Conservation (phyloP, 306 rosid species). For the Geum urbanum region DNA sequence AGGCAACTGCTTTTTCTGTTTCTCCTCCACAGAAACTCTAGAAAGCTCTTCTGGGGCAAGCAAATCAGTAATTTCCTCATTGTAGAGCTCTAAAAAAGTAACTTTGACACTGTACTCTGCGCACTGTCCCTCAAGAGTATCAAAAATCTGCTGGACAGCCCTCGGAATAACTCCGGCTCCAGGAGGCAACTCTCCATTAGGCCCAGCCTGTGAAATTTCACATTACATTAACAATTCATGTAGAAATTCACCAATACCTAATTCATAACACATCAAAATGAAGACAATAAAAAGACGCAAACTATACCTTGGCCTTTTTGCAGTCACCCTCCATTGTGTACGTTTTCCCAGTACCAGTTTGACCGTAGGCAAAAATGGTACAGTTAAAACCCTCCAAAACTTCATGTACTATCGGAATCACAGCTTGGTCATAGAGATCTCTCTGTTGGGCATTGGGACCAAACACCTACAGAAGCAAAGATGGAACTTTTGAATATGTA, state of each 20-base stretch:
- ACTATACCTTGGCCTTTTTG: slow-evolving; percentile 73
- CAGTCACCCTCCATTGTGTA: slow-evolving; percentile 97
- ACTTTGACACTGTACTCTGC: slow-evolving; percentile 94
- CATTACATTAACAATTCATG: slow-evolving; percentile 1
- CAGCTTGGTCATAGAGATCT: slow-evolving; percentile 85
- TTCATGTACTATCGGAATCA: slow-evolving; percentile 79
- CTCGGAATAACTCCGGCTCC: slow-evolving; percentile 94
- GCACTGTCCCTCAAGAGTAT: slow-evolving; percentile 83
- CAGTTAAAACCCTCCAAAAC: slow-evolving; percentile 90
- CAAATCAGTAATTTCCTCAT: slow-evolving; percentile 88
- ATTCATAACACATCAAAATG: background rate
- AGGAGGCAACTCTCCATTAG: slow-evolving; percentile 78
- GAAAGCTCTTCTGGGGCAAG: slow-evolving; percentile 91
- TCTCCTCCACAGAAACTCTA: slow-evolving; percentile 65
- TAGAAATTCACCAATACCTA: background rate
- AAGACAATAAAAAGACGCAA: background rate
- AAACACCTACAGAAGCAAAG: slow-evolving; percentile 51
- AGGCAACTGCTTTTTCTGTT: slow-evolving; percentile 85
- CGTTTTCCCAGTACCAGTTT: slow-evolving; percentile 92
- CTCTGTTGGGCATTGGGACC: slow-evolving; percentile 83
- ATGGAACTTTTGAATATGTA: background rate
- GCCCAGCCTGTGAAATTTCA: slow-evolving; percentile 55
- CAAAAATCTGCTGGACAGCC: slow-evolving; percentile 90
- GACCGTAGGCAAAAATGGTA: slow-evolving; percentile 91
- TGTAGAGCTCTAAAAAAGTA: slow-evolving; percentile 82